Evolutionary conservation across 176 grass and related monocot species (phyloP), one percentile per base, ranked within the genome.

Genomic region (Tillandsia fasciculata): DNA sequence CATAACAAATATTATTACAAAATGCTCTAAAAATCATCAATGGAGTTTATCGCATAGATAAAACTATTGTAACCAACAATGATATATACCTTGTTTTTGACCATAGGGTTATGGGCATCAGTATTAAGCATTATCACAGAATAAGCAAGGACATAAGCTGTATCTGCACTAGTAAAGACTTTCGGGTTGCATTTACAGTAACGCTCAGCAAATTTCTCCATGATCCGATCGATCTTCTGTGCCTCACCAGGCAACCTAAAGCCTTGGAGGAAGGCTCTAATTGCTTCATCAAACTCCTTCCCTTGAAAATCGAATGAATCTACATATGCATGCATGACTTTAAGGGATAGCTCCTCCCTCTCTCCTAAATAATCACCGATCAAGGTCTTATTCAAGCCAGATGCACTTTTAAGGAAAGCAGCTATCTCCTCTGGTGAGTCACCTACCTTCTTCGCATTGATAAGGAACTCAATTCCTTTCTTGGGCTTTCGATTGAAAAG

Each of bases 261-360:
- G 53, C 95, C 87, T 88, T 84, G 84, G 72, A 94, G 79, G 65
- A 99, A 99, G 73, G 75, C 67, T 70, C 95, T 82, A 76, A 99
- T 99, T 20, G 95, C 87, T 83, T 93, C 89, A 77, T 94, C 95
- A 80, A 99, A 94, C 69, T 90, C 84, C 87, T 88, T 82, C 47
- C 80, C 78, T 88, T 99, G 87, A 78, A 99, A 90, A 64, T 94
- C 87, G 83, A 94, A 99, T 57, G 95, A 87, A 81, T 99, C 90
- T 63, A 99, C 95, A 86, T 88, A 99, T 58, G 90, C 84, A 86
- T 99, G 95, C 95, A 99, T 99, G 51, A 99, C 84, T 87, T 93
- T 93, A 65, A 99, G 82, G 1, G 90, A 82, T 56, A 93, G 80
- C 61, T 93, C 90, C 75, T 99, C 95, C 76, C 95, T 93, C 81